Base-by-base conservation (phyloP, 2,329 filamentous ascomycete genomes). In the Ceratocystis ficicola region DNA sequence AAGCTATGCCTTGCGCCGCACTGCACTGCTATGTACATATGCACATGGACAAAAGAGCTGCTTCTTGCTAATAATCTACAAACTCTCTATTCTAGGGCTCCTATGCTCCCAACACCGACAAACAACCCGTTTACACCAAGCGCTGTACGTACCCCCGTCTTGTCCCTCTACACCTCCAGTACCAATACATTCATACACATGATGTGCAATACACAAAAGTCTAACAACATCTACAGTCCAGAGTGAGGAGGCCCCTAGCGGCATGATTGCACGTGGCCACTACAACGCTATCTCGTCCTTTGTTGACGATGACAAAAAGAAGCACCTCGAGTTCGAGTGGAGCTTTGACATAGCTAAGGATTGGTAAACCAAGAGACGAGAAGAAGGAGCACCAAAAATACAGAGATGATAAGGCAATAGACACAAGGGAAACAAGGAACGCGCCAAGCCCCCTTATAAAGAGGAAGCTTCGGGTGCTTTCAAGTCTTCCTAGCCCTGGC, bases 301-400 rank as follows among this genome's bases (percentile, higher is more conserved):
- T 75, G 83, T 96, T 69, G 94, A 99, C 74, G 94, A 99, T 73
- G 94, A 99, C 78, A 87, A 94, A 76, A 86, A 90, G 77, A 86
- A 83, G 69, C 92, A 99, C 77, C 81, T 99, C 69, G 82, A 87
- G 74, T 99, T 99, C 76, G 88, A 95, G 73, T 99, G 94, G 94
- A 86, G 87, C 69, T 97, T 99, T 73, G 89, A 96, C 74, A 96
- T 99, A 75, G 83, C 88, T 78, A 99, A 97, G 83, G 90, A 96
- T 75, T 97, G 94, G 94, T 89, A 86, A 70, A 71, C 36, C 55
- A 22, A 41, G 62, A 32, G 44, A 44, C 44, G 25, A 60, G 25
- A 28, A 50, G 28, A 57, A 62, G 25, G 25, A 15, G 65, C 41
- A 64, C 25, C 36, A 63, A 55, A 36, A 15, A 17, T 32, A 32